Base-by-base conservation (phyloP, 1,284 basidiomycete genomes). In the Trametes hirsuta region DNA sequence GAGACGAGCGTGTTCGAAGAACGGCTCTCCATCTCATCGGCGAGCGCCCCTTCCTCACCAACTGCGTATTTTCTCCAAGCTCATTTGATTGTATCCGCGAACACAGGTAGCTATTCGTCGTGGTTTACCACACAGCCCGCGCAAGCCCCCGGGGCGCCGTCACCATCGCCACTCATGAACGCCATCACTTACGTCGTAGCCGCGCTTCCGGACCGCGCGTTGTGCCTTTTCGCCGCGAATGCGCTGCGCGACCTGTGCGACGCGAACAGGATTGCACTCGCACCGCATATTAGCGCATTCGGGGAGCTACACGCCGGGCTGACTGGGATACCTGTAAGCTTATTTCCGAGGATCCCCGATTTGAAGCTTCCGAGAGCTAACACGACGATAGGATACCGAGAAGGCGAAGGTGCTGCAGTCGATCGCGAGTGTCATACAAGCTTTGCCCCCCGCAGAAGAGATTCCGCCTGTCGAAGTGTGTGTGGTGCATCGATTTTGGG, bases 371-470 rank as follows among this genome's bases (percentile, higher is more conserved):
- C 40, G 5, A 4, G 24, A 35, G 30, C 22, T n/a, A 12, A 36
- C 14, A 21, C 51, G 36, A 41, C 52, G 49, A 30, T 53, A 93
- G 88, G 90, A 94, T 62, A 88, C 90, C 24, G 94, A 96, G 75
- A 93, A 91, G 74, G 85, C 87, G 64, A 96, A 95, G 74, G 91
- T 96, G 0, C 78, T 96, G 51, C 91, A 96, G 72, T 93, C 89
- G 0, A 95, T 97, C 58, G 87, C 93, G 1, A 95, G 92, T 61
- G 93, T 97, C 1, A 91, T 96, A 46, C 92, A 96, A 68, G 94
- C 94, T 0, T 72, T 97, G 51, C 86, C 90, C 0, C 87, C 92
- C 0, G 76, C 78, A 21, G 88, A 94, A 52, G 91, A 86, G 54
- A 87, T 95, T 25, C 81, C 86, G 0, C 90, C 93, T 0, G 81